These are phyloP conservation scores for Penicillium sp. DNA, from an alignment of 2,329 filamentous ascomycete species.

Conservation along the genomic window DNA sequence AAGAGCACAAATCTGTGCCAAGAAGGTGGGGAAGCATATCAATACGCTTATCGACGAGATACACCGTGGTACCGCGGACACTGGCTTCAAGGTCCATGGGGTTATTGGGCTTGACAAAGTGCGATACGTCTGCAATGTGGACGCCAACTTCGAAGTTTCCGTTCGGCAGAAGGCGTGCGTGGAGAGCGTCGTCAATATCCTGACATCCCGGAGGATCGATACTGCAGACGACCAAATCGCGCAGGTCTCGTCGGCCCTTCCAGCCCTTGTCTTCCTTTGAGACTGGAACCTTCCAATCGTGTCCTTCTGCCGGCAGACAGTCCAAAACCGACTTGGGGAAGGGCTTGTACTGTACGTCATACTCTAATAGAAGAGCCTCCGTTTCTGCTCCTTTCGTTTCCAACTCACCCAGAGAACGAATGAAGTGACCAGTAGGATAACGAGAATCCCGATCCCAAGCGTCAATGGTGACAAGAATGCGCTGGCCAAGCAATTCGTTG, in stretches of 20 bases:
- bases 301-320: conserved; percentile 85
- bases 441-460: conserved; percentile 91
- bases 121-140: conserved; percentile 98
- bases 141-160: conserved; percentile 96
- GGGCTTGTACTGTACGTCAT: conserved; percentile 95
- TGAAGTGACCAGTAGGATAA: conserved; percentile 89
- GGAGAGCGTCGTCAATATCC: conserved; percentile 96
- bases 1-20: conserved; percentile 90
- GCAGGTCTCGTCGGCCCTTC: conserved; percentile 78
- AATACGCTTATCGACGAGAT: conserved; percentile 97
- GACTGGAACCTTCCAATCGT: conserved; percentile 88
- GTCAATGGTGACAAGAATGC: conserved; percentile 89
- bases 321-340: conserved; percentile 95
- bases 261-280: conserved; percentile 79
- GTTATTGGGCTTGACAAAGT: conserved; percentile 96
- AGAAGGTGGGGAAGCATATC: conserved; percentile 98
- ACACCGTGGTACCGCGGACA: conserved; percentile 91
- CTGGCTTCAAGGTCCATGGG: conserved; percentile 96
- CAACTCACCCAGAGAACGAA: conserved; percentile 86
- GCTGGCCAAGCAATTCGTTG: conserved; percentile 82
- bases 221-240: conserved; percentile 87
- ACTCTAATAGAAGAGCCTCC: conserved; percentile 88
- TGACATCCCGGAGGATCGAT: conserved; percentile 96
- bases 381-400: conserved; percentile 98
- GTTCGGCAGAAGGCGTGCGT: conserved; percentile 79